Evolutionary conservation across 1,139 yeast genomes (phyloP), one percentile per base, ranked within the genome.

Genomic region (Debaryomyces subglobosus): DNA sequence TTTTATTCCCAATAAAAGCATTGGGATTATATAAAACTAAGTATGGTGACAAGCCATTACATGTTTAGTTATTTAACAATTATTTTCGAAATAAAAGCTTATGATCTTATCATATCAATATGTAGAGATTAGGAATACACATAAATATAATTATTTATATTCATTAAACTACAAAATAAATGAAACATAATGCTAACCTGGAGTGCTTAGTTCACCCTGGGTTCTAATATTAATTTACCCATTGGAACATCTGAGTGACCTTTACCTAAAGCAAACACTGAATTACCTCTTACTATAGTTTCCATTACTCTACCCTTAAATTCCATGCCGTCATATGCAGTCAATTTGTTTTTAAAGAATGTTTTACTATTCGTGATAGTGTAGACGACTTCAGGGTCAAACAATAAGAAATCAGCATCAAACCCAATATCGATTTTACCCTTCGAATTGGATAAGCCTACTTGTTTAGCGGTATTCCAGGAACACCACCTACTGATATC

Each of bases 1-100:
- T 87, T 61, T 74, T 91, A 53, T 95, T 95, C 68, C 86, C 97
- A 2, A 88, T 94, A 61, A 94, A 94, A 65, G 99, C 99, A 0
- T 72, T 94, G 44, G 99, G 99, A 0, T 74, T 94, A 60, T 92
- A 86, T 58, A 64, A 64, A 15, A 69, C 72, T 40, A 65, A 59
- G 50, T 73, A 59, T 51, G 74, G 72, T 9, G 57, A 61, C 50
- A 32, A 24, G 16, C 38, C 34, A 10, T 25, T 25, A 15, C 5
- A n/a, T 13, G 16, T 32, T 25, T 30, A 39, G 43, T 27, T 25
- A 33, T 32, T 25, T 15, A 32, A 3, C n/a, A 5, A 7, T 16
- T 32, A 15, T 8, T 32, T 15, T 32, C 21, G 18, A 32, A 15
- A 8, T 32, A 32, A 18, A 27, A 20, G 5, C 16, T 18, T 13